Conservation (phyloP, 495 filamentous ascomycete species). For the Friedmanniomyces simplex region DNA sequence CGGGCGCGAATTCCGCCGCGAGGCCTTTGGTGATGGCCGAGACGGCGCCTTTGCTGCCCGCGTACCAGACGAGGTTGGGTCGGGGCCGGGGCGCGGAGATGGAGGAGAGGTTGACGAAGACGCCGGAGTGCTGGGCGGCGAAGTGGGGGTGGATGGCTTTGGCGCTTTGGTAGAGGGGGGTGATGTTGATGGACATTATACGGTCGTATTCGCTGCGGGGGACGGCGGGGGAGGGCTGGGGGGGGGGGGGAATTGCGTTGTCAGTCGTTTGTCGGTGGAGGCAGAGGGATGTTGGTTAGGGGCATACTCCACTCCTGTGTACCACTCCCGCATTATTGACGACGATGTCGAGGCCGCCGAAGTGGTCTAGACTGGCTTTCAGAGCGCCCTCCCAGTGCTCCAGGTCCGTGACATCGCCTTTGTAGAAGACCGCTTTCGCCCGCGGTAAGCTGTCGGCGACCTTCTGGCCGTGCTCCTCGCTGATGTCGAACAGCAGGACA, state of each 20-base stretch:
- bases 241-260: no score
- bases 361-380: conserved; percentile 2
- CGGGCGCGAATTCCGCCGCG: conserved; percentile 21
- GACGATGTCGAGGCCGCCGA: conserved; percentile 18
- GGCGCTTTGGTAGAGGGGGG: conserved; percentile 11
- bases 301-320: conserved; percentile 3
- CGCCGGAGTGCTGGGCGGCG: conserved; percentile 9
- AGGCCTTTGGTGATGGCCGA: conserved; percentile 24
- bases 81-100: conserved; percentile 24
- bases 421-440: conserved; percentile 1
- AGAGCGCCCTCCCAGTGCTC: conserved; percentile 13
- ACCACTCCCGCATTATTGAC: no score
- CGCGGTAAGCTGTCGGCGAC: background rate
- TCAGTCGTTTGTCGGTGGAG: no score
- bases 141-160: conserved; percentile 10
- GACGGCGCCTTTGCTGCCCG: conserved; percentile 23
- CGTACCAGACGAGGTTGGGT: conserved; percentile 27
- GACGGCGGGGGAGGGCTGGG: conserved; percentile 6
- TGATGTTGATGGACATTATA: conserved; percentile 17
- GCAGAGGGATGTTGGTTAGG: background rate
- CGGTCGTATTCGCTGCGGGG: conserved; percentile 12
- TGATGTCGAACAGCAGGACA: conserved; percentile 20
- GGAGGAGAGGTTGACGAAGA: no score
- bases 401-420: conserved; percentile 16
- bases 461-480: conserved; percentile 7